These are phyloP conservation scores for Athelia psychrophila DNA, from an alignment of 1,284 basidiomycete species.

Conservation along the genomic window DNA sequence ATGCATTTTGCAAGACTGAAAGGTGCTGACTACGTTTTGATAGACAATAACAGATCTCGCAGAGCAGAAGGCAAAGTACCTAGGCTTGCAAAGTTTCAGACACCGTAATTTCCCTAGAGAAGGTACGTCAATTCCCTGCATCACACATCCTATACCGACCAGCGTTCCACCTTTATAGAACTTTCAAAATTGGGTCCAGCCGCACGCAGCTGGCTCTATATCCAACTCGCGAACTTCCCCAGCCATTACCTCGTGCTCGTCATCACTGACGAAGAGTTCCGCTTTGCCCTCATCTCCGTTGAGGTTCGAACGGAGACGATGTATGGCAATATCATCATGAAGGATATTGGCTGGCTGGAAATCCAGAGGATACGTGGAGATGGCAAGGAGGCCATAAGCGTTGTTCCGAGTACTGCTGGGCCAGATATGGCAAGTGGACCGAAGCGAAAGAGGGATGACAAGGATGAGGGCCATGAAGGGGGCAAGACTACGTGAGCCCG, in stretches of 20 bases:
- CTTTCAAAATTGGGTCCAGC: constrained; percentile 58
- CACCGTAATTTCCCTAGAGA: constrained; percentile 62
- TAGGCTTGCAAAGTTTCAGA: constrained; percentile 68
- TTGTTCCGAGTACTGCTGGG: constrained; percentile 18
- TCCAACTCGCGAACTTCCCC: constrained; percentile 68
- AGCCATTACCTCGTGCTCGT: constrained; percentile 75
- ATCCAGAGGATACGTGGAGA: constrained; percentile 55
- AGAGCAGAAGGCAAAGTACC: constrained; percentile 73
- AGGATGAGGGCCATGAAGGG: constrained; percentile 8
- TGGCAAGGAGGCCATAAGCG: constrained; percentile 21
- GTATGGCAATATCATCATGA: constrained; percentile 59
- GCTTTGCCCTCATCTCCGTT: constrained; percentile 72
- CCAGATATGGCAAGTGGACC: constrained; percentile 23
- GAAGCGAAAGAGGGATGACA: constrained; percentile 34
- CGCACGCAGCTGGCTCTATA: constrained; percentile 57
- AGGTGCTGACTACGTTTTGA: background rate
- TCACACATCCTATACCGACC: constrained; percentile 4
- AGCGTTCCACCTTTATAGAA: constrained; percentile 36
- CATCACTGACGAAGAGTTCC: constrained; percentile 72
- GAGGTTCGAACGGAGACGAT: constrained; percentile 47
- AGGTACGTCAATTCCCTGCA: constrained; percentile 35
- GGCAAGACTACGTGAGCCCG: constrained; percentile 18
- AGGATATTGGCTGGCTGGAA: constrained; percentile 78
- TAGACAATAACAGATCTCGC: constrained; percentile 74
- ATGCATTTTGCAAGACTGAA: background rate